Evolutionary conservation across 176 grass and related monocot species (phyloP).

Genomic region (Canna indica): DNA sequence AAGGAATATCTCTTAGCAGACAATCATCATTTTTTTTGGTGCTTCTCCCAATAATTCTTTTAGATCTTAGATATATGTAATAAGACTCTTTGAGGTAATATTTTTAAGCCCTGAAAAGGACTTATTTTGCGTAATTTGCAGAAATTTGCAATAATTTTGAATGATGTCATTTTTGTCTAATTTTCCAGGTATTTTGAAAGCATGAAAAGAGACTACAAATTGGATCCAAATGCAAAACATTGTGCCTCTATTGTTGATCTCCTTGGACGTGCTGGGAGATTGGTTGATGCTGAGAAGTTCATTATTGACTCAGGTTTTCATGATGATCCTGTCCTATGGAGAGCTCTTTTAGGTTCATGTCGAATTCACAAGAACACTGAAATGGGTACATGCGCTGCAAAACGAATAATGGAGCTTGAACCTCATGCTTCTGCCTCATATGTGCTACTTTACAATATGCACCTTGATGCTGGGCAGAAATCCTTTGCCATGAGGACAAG

Average conservation of each 20-base stretch:
- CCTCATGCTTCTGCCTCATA: slow-evolving; percentile 46
- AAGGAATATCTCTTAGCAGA: not conserved
- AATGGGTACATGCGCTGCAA: slow-evolving; percentile 32
- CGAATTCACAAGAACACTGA: slow-evolving; percentile 44
- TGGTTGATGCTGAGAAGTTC: slow-evolving; percentile 53
- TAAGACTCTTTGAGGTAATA: not conserved
- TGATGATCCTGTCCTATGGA: slow-evolving; percentile 39
- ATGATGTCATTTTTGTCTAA: not conserved
- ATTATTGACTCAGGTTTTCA: slow-evolving; percentile 38
- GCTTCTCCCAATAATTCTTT: not conserved
- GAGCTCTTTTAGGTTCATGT: slow-evolving; percentile 53
- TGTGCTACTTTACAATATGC: slow-evolving; percentile 57
- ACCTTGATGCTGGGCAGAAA: slow-evolving; percentile 41
- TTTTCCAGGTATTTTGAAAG: slow-evolving; percentile 48
- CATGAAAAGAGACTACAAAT: slow-evolving; percentile 38
- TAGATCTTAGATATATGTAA: not conserved
- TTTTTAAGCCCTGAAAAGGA: not conserved
- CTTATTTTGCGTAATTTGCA: not conserved
- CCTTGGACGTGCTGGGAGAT: slow-evolving; percentile 56
- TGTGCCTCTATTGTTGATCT: slow-evolving; percentile 63
- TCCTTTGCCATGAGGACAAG: slow-evolving; percentile 39
- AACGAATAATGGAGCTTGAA: slow-evolving; percentile 48
- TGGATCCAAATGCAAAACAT: slow-evolving; percentile 51
- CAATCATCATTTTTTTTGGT: not conserved
- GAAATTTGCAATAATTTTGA: not conserved